Conservation (phyloP, 495 filamentous ascomycete species). For the Bacidia gigantensis region DNA sequence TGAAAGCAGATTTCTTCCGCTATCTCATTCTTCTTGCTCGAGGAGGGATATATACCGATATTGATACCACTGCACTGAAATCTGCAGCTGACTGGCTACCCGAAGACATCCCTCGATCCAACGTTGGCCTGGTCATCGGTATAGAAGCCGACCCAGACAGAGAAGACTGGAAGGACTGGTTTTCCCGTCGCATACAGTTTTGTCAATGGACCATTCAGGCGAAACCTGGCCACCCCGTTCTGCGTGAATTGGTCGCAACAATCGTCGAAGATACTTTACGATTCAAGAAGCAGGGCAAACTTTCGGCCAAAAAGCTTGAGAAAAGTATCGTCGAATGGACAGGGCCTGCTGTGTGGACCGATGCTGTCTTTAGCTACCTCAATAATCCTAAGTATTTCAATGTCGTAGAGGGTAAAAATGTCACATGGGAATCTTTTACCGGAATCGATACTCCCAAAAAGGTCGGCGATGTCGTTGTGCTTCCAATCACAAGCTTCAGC, state of each 20-base stretch:
- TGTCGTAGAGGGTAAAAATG: slow-evolving; percentile 48
- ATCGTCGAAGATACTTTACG: slow-evolving; percentile 72
- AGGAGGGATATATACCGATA: slow-evolving; percentile 93
- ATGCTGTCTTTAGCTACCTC: slow-evolving; percentile 81
- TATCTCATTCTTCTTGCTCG: slow-evolving; percentile 89
- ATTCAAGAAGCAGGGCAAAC: slow-evolving; percentile 54
- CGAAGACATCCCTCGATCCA: slow-evolving; percentile 53
- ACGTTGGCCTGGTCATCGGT: slow-evolving; percentile 75
- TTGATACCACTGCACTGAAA: slow-evolving; percentile 77
- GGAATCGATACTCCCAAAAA: slow-evolving; percentile 69
- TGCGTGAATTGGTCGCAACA: slow-evolving; percentile 73
- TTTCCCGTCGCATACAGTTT: slow-evolving; percentile 89
- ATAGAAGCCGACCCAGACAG: slow-evolving; percentile 95
- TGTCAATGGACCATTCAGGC: slow-evolving; percentile 98
- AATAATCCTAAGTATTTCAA: slow-evolving; percentile 87
- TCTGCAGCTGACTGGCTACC: slow-evolving; percentile 83
- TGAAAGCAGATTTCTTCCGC: slow-evolving; percentile 97
- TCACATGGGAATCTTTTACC: slow-evolving; percentile 82
- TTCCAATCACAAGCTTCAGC: slow-evolving; percentile 95
- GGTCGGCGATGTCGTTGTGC: slow-evolving; percentile 82
- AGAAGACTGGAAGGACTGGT: slow-evolving; percentile 88
- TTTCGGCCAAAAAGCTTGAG: slow-evolving; percentile 49
- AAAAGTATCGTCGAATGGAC: slow-evolving; percentile 93
- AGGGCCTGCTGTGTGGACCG: slow-evolving; percentile 90
- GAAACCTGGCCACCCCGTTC: slow-evolving; percentile 86